A percentile compares a stretch with the other conserved stretches of the same genome.
Evolutionary conservation across 345 rosid species (phyloP).

Genomic region (Citrus reticulata): DNA sequence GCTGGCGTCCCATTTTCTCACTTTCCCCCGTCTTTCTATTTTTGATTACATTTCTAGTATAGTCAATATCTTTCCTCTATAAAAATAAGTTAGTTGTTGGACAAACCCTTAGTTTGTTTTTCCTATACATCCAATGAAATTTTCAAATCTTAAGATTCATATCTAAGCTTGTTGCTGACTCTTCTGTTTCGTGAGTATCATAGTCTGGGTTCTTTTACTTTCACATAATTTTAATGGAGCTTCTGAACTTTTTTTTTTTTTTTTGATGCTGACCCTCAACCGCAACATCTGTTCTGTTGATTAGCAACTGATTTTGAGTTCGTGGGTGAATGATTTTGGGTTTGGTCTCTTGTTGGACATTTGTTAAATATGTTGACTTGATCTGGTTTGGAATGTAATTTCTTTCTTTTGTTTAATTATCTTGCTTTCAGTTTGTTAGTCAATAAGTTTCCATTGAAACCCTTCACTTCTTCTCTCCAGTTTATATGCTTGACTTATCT

Average conservation of each 20-base stretch:
- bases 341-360: background rate
- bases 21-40: background rate
- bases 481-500: background rate
- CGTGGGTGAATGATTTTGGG: background rate
- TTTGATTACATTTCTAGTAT: background rate
- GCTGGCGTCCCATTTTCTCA: background rate
- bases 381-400: background rate
- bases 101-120: background rate
- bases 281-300: background rate
- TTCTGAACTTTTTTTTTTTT: background rate
- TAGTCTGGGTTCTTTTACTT: slow-evolving; percentile 18
- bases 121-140: background rate
- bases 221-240: background rate
- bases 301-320: background rate
- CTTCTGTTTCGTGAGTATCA: slow-evolving; percentile 12
- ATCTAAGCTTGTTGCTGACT: background rate
- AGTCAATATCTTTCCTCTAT: background rate
- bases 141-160: background rate
- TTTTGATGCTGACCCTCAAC: background rate
- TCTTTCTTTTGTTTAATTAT: background rate
- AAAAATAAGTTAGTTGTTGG: too few species aligned
- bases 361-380: background rate
- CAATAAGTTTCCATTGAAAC: background rate
- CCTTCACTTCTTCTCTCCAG: background rate
- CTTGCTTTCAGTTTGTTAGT: background rate